Base-by-base conservation (phyloP, 2,329 filamentous ascomycete genomes). In the Nigrograna mackinnonii region DNA sequence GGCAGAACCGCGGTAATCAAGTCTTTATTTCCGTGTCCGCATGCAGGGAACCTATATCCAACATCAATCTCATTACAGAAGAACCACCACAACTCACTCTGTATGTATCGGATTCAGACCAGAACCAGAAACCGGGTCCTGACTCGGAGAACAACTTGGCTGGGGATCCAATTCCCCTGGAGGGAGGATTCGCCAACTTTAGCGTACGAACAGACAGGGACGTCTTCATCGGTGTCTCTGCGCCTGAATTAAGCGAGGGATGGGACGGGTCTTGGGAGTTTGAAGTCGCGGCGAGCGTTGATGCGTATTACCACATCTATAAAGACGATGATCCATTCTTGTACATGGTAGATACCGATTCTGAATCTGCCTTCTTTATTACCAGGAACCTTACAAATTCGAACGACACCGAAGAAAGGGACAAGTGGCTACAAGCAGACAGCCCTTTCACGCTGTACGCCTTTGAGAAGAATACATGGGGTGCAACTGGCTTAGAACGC, bases 21-120 rank as follows among this genome's bases (percentile, higher is more conserved):
- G 74, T 97, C 3, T 96, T 87, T 66, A 78, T 99, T 40, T 91
- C 91, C 2, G 83, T 91, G 32, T 97, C 91, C 53, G 91, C 89
- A 1, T 99, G 94, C 67, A 69, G 82, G 19, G 90, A 95, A 57
- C 94, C 92, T 11, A 64, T 69, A 16, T 74, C 77, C 30, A 80
- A 79, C 30, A 72, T 70, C 6, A 72, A 73, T 2, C 69, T 73
- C 9, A 71, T 73, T 18, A 66, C 70, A 12, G 60, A 53, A 9
- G 55, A 54, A 12, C 65, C 73, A 2, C 80, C 87, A 11, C 91
- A 95, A 57, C 78, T 97, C 37, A 80, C 80, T 11, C 72, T 97
- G 7, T 95, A 87, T 58, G 75, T 96, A 35, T 95, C 91, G 3
- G 83, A 74, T 14, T 82, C 82, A 3, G 59, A 74, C 2, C 72